Evolutionary conservation across 441 rosid species (phyloP).

Genomic region (Gossypium gossypioides): DNA sequence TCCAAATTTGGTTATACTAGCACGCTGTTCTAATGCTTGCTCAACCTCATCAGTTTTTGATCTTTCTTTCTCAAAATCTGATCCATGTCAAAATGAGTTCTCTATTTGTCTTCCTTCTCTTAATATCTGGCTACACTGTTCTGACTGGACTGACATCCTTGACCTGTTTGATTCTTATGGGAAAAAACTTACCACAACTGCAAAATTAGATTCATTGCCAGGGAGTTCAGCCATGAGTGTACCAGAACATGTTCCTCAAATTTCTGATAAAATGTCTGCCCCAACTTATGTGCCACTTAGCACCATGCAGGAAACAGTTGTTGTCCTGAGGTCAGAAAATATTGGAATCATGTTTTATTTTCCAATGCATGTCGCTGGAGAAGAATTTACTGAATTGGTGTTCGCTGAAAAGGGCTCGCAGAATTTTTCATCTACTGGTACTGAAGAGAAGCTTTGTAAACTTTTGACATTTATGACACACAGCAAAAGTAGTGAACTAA

Average conservation of each 20-base stretch:
- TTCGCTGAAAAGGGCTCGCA: constrained; percentile 24
- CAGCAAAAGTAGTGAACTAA: constrained; percentile 42
- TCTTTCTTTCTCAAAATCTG: constrained; percentile 37
- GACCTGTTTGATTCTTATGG: constrained; percentile 34
- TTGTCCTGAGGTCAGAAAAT: constrained; percentile 45
- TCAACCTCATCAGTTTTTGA: constrained; percentile 41
- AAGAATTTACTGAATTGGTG: constrained; percentile 23
- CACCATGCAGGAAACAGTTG: constrained; percentile 19
- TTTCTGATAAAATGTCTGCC: constrained; percentile 20
- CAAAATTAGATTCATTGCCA: constrained; percentile 18
- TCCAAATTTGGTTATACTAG: constrained; percentile 45
- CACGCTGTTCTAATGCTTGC: constrained; percentile 37
- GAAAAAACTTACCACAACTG: constrained; percentile 30
- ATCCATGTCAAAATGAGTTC: constrained; percentile 33
- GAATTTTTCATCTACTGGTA: constrained; percentile 18
- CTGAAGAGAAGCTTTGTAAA: constrained; percentile 38
- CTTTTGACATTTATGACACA: constrained; percentile 36
- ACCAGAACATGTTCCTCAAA: constrained; percentile 21
- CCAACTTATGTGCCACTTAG: constrained; percentile 26
- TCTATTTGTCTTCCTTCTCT: constrained; percentile 63
- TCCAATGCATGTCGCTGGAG: constrained; percentile 38
- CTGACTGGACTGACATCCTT: constrained; percentile 52
- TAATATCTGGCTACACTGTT: constrained; percentile 61
- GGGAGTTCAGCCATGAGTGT: constrained; percentile 19
- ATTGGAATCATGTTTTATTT: constrained; percentile 47